These are phyloP conservation scores for Botrytis hyacinthi DNA, from an alignment of 2,329 filamentous ascomycete species.

Conservation along the genomic window DNA sequence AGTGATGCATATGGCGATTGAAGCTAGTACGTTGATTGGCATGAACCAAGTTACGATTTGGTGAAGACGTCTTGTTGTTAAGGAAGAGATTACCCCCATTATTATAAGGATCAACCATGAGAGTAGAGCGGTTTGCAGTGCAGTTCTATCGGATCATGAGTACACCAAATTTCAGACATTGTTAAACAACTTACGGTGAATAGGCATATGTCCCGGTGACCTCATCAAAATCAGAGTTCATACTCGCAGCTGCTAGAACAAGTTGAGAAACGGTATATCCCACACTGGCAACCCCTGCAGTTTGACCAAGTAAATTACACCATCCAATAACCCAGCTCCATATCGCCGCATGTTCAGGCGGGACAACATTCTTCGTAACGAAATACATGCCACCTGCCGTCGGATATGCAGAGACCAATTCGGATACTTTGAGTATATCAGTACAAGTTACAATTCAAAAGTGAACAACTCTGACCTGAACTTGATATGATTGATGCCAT, in stretches of 20 bases:
- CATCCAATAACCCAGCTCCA: conserved; percentile 67
- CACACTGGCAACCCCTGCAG: conserved; percentile 60
- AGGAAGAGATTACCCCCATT: conserved; percentile 59
- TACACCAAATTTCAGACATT: not conserved
- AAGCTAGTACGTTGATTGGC: conserved; percentile 61
- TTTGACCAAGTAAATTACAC: conserved; percentile 65
- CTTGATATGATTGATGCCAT: conserved; percentile 65
- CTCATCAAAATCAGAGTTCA: conserved; percentile 55
- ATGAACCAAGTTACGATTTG: conserved; percentile 63
- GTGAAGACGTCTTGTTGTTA: conserved; percentile 59
- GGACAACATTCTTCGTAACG: conserved; percentile 64
- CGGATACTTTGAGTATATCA: conserved; percentile 48
- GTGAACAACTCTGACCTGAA: conserved; percentile 45
- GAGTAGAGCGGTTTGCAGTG: conserved; percentile 57
- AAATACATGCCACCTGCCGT: conserved; percentile 69
- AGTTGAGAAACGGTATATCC: conserved; percentile 64
- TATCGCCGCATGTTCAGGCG: conserved; percentile 57
- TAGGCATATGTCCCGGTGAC: conserved; percentile 47
- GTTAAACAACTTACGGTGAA: conserved; percentile 49
- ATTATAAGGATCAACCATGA: conserved; percentile 53
- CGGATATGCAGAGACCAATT: conserved; percentile 64
- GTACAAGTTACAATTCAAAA: not conserved
- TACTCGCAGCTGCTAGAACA: conserved; percentile 59
- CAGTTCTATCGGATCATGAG: conserved; percentile 44
- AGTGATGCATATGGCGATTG: conserved; percentile 57